Conservation (phyloP, 306 rosid genomes). For the Acmispon strigosus region DNA sequence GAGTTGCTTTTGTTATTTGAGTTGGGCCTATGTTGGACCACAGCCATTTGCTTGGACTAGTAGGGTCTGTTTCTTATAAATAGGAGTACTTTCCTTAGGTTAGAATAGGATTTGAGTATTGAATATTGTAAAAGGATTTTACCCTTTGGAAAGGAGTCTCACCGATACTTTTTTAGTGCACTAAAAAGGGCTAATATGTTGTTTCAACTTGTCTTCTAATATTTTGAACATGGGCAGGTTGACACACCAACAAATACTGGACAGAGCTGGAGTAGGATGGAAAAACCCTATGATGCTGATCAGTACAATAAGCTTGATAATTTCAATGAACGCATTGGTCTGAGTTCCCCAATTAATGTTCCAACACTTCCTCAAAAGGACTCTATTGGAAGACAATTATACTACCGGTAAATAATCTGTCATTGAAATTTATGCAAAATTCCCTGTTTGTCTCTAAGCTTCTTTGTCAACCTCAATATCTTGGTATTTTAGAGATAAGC, state of each 20-base stretch:
- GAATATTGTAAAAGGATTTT: too few species aligned
- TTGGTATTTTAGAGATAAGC: background rate
- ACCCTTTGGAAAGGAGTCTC: too few species aligned
- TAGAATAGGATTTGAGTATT: too few species aligned
- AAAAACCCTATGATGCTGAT: conserved; percentile 20
- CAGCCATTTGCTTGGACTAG: too few species aligned
- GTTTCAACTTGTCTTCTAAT: conserved; percentile 19
- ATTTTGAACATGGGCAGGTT: conserved; percentile 17
- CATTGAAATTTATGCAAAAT: background rate
- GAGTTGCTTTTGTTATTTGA: too few species aligned
- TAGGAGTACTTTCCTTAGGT: too few species aligned
- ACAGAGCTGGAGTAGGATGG: conserved; percentile 4
- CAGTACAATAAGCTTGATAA: conserved; percentile 14
- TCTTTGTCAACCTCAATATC: background rate
- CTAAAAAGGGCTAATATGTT: background rate
- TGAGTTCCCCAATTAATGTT: conserved; percentile 45
- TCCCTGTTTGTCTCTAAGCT: background rate
- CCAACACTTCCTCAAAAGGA: conserved; percentile 17
- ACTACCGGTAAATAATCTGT: conserved; percentile 41
- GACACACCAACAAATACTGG: conserved; percentile 20
- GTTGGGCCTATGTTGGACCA: too few species aligned
- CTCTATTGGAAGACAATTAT: conserved; percentile 35
- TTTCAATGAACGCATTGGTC: background rate
- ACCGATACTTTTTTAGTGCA: background rate
- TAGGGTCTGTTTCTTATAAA: too few species aligned